phyloP scores from a whole-genome alignment of 1,139 yeast genomes.

The Diutina rugosa region DNA sequence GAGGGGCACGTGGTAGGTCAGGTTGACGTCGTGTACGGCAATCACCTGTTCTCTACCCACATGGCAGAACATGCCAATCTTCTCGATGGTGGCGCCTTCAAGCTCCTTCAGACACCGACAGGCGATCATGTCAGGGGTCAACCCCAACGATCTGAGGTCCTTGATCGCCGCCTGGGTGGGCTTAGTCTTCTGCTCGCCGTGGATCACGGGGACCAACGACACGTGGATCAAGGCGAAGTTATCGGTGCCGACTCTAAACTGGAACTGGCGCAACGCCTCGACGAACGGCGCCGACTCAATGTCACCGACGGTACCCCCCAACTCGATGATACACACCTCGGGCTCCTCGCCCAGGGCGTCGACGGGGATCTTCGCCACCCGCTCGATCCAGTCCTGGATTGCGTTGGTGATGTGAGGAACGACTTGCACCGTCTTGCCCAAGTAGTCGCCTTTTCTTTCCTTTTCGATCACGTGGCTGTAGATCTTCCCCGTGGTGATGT shows the following conservation, averaged over 20 bases:
- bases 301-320: conserved; percentile 99
- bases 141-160: conserved; percentile 89
- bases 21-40: conserved; percentile 93
- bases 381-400: conserved; percentile 97
- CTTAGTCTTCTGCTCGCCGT: conserved; percentile 97
- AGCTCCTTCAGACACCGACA: conserved; percentile 87
- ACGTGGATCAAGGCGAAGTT: conserved; percentile 95
- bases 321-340: conserved; percentile 89
- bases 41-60: conserved; percentile 96
- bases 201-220: conserved; percentile 92
- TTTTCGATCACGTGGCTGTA: conserved; percentile 87
- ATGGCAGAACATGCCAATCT: conserved; percentile 98
- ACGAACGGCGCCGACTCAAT: conserved; percentile 98
- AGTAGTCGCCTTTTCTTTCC: conserved; percentile 93
- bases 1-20: conserved; percentile 95
- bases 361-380: conserved; percentile 83
- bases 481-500: conserved; percentile 96
- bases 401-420: conserved; percentile 97
- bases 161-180: conserved; percentile 99
- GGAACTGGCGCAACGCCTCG: conserved; percentile 97
- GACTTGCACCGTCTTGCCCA: conserved; percentile 98
- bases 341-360: conserved; percentile 83
- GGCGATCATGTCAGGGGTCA: conserved; percentile 93
- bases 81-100: conserved; percentile 74
- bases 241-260: conserved; percentile 88